A percentile compares a stretch with the other conserved stretches of the same genome.
phyloP scores from a whole-genome alignment of 768 basidiomycete genomes.

The Mycena haematopus region DNA sequence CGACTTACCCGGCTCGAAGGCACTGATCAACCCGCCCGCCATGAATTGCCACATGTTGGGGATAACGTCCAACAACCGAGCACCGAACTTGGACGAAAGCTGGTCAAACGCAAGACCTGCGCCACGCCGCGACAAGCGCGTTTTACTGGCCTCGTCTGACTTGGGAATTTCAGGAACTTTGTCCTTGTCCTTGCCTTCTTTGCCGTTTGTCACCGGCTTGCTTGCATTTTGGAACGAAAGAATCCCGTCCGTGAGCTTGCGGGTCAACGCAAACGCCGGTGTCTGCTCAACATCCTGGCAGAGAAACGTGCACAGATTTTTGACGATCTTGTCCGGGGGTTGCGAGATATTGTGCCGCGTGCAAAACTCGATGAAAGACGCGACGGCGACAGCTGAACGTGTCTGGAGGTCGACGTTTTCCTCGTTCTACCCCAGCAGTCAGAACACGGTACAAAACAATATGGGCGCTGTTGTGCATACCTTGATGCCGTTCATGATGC shows the following conservation, averaged over 20 bases:
- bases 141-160: constrained; percentile 63
- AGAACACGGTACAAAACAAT: neutral
- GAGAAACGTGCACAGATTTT: constrained; percentile 95
- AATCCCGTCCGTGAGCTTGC: constrained; percentile 72
- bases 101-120: constrained; percentile 83
- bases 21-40: constrained; percentile 74
- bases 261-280: constrained; percentile 81
- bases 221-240: constrained; percentile 68
- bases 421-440: constrained; percentile 64
- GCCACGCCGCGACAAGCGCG: constrained; percentile 82
- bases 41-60: constrained; percentile 97
- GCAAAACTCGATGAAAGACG: constrained; percentile 89
- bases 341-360: constrained; percentile 73
- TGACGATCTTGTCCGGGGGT: constrained; percentile 95
- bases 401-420: constrained; percentile 87
- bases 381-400: constrained; percentile 86
- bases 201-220: constrained; percentile 39
- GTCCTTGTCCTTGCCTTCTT: constrained; percentile 48
- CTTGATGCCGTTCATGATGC: constrained; percentile 98
- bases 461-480: constrained; percentile 45
- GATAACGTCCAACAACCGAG: constrained; percentile 73
- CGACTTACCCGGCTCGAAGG: constrained; percentile 70
- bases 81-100: constrained; percentile 79
- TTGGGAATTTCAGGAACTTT: constrained; percentile 47
- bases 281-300: constrained; percentile 91